Base-by-base conservation (phyloP, 2,329 filamentous ascomycete species). In the Trichoderma asperellum region DNA sequence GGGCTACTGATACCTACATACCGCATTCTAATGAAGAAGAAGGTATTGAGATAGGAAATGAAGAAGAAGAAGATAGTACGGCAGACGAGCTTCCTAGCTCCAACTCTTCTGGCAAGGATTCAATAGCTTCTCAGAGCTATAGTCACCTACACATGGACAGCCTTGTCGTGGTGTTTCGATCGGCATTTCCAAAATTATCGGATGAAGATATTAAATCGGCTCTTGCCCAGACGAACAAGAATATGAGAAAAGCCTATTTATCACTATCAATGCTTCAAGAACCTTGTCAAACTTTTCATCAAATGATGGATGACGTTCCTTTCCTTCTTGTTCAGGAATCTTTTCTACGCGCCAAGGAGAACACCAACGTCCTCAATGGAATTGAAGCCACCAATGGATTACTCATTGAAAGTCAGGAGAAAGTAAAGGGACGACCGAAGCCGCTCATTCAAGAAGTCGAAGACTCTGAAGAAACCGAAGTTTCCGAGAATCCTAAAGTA, bases 141-240 rank as follows among this genome's bases (percentile, higher is more conserved):
- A 12, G 16, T 32, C 14, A n/a, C 21, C 43, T 73, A 10, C 53
- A 71, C 27, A 56, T 79, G 0, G 79, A 83, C 40, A 79, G 78
- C 29, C 71, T 77, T 14, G 73, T 69, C 7, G 76, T 79, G n/a
- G 73, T 85, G 2, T 79, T 67, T 21, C 55, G 77, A 55, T 73
- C 76, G 18, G 83, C 84, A 0, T 87, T 85, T 55, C 84, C 84
- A 10, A 74, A 80, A 0, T 72, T 77, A 7, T 72, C 76, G 2
- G 72, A 77, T 8, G 81, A 81, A 63, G 77, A 83, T 62, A 74
- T 76, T 7, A 74, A 81, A 1, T 73, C 84, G 3, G 70, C 73
- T 6, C 76, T 70, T 2, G 47, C 16, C 5, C 37, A 73, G n/a
- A 76, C 78, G 24, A 62, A 75, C 6, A 76, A 77, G 12, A 74